Conservation (phyloP, 441 rosid genomes). For the Sinapis alba region DNA sequence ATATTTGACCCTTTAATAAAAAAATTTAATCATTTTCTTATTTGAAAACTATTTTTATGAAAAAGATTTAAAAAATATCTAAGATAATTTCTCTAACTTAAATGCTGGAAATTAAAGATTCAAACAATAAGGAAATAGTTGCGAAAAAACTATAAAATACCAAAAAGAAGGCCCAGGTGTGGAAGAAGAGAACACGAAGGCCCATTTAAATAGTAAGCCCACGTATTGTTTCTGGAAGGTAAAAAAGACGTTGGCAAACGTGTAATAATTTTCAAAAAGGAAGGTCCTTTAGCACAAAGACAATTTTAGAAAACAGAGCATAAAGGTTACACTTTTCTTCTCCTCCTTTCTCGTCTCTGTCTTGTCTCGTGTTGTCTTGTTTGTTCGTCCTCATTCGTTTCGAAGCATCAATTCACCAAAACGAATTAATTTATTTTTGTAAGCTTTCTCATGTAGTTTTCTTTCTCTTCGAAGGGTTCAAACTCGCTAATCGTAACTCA, state of each 20-base stretch:
- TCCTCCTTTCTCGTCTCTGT: constrained; percentile 40
- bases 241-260: constrained; percentile 24
- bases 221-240: neutral
- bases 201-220: neutral
- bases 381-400: constrained; percentile 36
- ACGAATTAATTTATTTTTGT: neutral
- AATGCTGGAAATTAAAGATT: neutral
- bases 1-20: no score
- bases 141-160: neutral
- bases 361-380: constrained; percentile 40
- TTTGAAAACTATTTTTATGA: no score
- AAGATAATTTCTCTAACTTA: no score
- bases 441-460: constrained; percentile 30
- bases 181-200: neutral
- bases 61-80: no score
- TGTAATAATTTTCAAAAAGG: constrained; percentile 30
- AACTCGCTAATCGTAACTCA: constrained; percentile 17
- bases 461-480: neutral
- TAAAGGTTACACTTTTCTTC: constrained; percentile 38
- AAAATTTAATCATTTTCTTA: no score
- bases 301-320: constrained; percentile 34
- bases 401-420: constrained; percentile 31
- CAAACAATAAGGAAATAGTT: neutral
- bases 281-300: constrained; percentile 20
- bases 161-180: neutral